Conservation (phyloP, 2,329 filamentous ascomycete genomes). For the Emericellopsis cladophorae region DNA sequence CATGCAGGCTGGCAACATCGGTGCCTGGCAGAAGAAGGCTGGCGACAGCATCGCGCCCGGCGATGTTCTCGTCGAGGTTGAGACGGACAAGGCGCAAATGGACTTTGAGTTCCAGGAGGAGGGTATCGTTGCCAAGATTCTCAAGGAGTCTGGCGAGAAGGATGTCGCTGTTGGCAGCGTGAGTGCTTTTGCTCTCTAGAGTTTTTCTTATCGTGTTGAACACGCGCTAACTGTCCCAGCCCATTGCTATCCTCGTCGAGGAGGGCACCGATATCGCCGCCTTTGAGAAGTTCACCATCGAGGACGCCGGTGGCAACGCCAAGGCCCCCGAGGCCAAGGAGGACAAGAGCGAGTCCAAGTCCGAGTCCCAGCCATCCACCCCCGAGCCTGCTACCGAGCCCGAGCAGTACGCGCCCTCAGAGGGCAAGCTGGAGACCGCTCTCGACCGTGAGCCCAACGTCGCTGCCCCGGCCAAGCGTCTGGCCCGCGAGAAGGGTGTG, state of each 20-base stretch:
- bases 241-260: slow-evolving; percentile 90
- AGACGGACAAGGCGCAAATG: slow-evolving; percentile 99
- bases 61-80: slow-evolving; percentile 94
- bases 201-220: slow-evolving; percentile 1
- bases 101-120: slow-evolving; percentile 99
- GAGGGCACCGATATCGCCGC: slow-evolving; percentile 77
- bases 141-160: slow-evolving; percentile 88
- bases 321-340: slow-evolving; percentile 54
- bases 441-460: slow-evolving; percentile 73
- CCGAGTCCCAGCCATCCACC: slow-evolving; percentile 31
- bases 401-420: slow-evolving; percentile 60
- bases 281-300: slow-evolving; percentile 78
- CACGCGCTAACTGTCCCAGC: slow-evolving; percentile 36
- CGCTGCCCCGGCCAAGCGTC: slow-evolving; percentile 60
- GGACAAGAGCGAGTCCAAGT: slow-evolving; percentile 42
- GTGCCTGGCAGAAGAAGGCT: slow-evolving; percentile 93
- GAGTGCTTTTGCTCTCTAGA: slow-evolving; percentile 30
- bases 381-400: slow-evolving; percentile 34
- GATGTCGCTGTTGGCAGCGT: slow-evolving; percentile 91
- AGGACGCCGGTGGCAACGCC: slow-evolving; percentile 79
- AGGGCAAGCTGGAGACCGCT: slow-evolving; percentile 68
- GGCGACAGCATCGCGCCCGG: slow-evolving; percentile 80
- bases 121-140: slow-evolving; percentile 84
- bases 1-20: slow-evolving; percentile 95
- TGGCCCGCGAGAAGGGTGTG: slow-evolving; percentile 77